Percentiles rank a stretch among this genome's conserved stretches.
These are phyloP conservation scores for Zizania latifolia DNA, from an alignment of 176 grass and related monocot species.

Conservation along the genomic window DNA sequence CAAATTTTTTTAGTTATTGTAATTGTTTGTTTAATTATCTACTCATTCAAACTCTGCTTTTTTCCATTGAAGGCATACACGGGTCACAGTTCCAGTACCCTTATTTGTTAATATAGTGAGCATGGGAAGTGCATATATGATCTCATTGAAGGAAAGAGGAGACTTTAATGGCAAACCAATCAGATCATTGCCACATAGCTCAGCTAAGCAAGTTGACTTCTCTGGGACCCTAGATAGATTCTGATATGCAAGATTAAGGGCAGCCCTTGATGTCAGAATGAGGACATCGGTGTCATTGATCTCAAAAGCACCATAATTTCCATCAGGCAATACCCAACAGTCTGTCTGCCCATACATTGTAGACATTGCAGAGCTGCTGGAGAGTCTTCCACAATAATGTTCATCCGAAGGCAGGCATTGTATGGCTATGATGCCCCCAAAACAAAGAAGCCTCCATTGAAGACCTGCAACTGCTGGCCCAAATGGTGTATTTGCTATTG, in stretches of 20 bases:
- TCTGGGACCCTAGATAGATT: constrained; percentile 50
- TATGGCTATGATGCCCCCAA: too few relatives aligned
- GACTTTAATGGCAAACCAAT: constrained; percentile 73
- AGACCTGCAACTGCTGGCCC: too few relatives aligned
- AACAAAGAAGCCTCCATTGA: too few relatives aligned
- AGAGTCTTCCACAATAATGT: too few relatives aligned
- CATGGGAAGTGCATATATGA: constrained; percentile 76
- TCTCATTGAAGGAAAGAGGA: constrained; percentile 65
- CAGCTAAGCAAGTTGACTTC: constrained; percentile 56
- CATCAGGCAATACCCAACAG: constrained; percentile 78
- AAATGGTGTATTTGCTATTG: too few relatives aligned
- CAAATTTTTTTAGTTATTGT: neutral
- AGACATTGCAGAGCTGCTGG: too few relatives aligned
- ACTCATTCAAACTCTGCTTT: neutral
- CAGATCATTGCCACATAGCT: constrained; percentile 58
- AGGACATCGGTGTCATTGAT: constrained; percentile 80
- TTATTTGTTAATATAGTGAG: constrained; percentile 59
- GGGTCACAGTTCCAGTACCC: constrained; percentile 61
- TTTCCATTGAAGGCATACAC: too few relatives aligned
- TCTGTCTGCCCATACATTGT: too few relatives aligned
- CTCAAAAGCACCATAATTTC: constrained; percentile 69
- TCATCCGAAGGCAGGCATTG: too few relatives aligned
- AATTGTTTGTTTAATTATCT: neutral
- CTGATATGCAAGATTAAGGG: constrained; percentile 77
- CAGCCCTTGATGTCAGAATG: constrained; percentile 62